Base-by-base conservation (phyloP, 129 eudicot species). In the Arctium minus region DNA sequence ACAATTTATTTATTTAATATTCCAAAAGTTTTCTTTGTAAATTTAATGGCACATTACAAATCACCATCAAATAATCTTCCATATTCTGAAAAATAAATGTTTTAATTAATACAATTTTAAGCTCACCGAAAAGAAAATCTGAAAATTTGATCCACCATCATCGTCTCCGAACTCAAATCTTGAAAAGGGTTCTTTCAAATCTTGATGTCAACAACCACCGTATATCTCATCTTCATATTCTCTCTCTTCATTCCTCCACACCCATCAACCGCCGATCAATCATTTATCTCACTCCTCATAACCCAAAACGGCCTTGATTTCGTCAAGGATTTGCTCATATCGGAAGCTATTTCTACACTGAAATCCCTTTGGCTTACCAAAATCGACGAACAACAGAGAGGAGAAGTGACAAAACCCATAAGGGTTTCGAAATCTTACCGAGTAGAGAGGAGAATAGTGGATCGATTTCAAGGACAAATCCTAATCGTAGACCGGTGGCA, bases 231-330 rank as follows among this genome's bases (percentile, higher is more conserved):
- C 75, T 74, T 88, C 40, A 38, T 85, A 50, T 15, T 79, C 36
- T 38, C 76, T 8, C 80, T 89, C 5, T 39, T 87, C 39, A 67
- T 83, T 29, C 86, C 84, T 35, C 82, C 93, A 35, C 72, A 77
- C 40, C 75, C 84, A 32, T 27, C 77, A 73, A 46, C 86, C 50
- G 84, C 74, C 37, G 88, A 86, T 75, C 84, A 83, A 56, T 88
- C 95, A 13, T 87, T 77, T 75, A 87, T 87, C 65, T 87, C 92
- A 15, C 44, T 87, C 4, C 88, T 91, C 65, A 85, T 91, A 48
- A 77, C 92, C 87, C 87, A 86, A 84, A 83, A 36, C 44, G 95
- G 95, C 70, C 90, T 91, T 74, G 65, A 87, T 82, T 91, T 91
- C 78, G 68, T 79, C 82, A 91, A 87, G 78, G 83, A 91, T 70